A percentile compares a stretch with the other conserved stretches of the same genome.
phyloP scores from a whole-genome alignment of 2,329 filamentous ascomycete genomes.

The Geosmithia morbida region DNA sequence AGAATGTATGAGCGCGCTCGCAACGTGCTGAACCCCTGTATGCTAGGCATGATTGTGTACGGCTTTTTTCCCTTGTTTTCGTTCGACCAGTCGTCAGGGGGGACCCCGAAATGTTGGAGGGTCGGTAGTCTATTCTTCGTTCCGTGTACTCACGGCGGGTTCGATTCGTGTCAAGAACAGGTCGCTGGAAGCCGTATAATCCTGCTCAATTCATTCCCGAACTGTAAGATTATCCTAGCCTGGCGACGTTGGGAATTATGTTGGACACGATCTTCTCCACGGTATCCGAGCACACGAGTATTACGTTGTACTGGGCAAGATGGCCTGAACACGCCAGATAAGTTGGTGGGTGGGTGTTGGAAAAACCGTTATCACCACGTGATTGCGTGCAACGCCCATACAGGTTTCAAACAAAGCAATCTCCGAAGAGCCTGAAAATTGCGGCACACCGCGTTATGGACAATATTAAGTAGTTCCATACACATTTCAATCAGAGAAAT shows the following conservation, averaged over 20 bases:
- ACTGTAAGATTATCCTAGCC: not conserved
- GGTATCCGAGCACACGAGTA: not conserved
- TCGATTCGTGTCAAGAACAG: not conserved
- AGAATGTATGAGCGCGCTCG: constrained; percentile 70
- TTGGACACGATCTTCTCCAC: not conserved
- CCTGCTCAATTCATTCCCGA: not conserved
- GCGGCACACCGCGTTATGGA: not conserved
- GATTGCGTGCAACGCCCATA: constrained; percentile 3
- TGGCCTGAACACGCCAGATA: constrained; percentile 4
- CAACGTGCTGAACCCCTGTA: constrained; percentile 46
- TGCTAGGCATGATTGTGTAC: constrained; percentile 14
- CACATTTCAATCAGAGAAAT: not conserved
- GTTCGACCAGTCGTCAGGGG: not conserved
- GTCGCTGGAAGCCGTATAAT: not conserved
- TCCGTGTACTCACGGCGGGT: not conserved
- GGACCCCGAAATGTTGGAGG: not conserved
- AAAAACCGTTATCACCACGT: constrained; percentile 10
- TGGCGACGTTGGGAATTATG: not conserved
- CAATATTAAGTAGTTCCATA: not conserved
- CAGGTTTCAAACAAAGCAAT: not conserved
- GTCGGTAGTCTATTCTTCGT: not conserved
- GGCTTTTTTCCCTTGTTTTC: no score
- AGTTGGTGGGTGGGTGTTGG: not conserved
- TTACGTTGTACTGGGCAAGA: not conserved
- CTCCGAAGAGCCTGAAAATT: not conserved